Conservation (phyloP, 495 filamentous ascomycete genomes). For the Penicillium chermesinum region DNA sequence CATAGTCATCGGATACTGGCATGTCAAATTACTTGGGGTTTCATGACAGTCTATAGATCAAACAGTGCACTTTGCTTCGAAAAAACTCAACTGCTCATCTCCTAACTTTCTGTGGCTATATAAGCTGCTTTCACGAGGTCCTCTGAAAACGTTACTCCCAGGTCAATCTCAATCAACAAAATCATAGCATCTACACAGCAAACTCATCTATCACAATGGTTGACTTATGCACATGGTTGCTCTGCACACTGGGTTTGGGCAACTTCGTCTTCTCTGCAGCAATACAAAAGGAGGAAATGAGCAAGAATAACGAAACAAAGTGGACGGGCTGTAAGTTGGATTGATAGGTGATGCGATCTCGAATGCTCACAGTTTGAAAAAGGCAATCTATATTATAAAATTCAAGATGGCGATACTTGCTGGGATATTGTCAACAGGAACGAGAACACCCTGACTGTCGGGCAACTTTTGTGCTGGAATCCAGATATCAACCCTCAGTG, state of each 20-base stretch:
- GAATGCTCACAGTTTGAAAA: background rate
- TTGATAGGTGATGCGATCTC: background rate
- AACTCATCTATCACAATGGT: slow-evolving; percentile 7
- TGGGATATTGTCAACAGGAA: slow-evolving; percentile 19
- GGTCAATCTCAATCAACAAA: background rate
- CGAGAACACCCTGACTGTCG: slow-evolving; percentile 19
- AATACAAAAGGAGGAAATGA: slow-evolving; percentile 1
- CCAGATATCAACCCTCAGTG: slow-evolving; percentile 23
- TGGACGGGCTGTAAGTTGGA: slow-evolving; percentile 10
- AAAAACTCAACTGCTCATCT: background rate
- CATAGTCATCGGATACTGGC: background rate
- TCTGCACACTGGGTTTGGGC: slow-evolving; percentile 13
- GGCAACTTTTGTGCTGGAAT: slow-evolving; percentile 25
- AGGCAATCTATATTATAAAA: slow-evolving; percentile 17
- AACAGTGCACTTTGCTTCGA: background rate
- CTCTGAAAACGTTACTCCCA: background rate
- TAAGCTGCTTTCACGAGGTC: background rate
- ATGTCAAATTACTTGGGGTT: background rate
- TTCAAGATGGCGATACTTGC: slow-evolving; percentile 23
- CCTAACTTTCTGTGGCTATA: background rate
- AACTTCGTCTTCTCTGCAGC: slow-evolving; percentile 9
- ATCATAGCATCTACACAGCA: background rate
- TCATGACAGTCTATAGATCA: background rate
- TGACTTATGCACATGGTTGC: slow-evolving; percentile 1
- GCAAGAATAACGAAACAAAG: background rate